These are phyloP conservation scores for Acer saccharum DNA, from an alignment of 345 rosid genomes.

Conservation along the genomic window DNA sequence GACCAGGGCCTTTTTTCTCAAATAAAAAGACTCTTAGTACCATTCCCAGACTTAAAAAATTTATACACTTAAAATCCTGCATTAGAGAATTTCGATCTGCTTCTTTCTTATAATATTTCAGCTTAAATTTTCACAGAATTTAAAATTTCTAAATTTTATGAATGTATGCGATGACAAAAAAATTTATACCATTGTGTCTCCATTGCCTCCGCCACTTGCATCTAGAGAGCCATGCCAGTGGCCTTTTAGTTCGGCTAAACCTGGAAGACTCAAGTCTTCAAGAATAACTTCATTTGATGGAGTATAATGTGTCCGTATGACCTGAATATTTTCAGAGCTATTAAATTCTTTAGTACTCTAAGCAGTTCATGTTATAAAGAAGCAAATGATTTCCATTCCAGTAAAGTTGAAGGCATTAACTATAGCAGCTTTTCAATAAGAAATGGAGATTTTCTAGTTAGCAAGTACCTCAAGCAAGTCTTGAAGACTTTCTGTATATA, in stretches of 20 bases:
- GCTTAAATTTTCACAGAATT: neutral
- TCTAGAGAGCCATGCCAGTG: conserved; percentile 94
- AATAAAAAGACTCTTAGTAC: neutral
- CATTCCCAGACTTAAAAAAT: neutral
- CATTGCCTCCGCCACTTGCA: conserved; percentile 99
- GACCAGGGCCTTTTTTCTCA: neutral
- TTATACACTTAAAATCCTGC: neutral
- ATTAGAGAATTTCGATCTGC: conserved; percentile 4
- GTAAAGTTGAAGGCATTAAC: neutral
- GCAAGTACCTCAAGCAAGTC: conserved; percentile 80
- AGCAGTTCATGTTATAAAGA: conserved; percentile 5
- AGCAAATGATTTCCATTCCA: neutral
- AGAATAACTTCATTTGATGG: conserved; percentile 68
- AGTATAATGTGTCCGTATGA: conserved; percentile 61
- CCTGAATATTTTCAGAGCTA: conserved; percentile 46
- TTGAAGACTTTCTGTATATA: conserved; percentile 73
- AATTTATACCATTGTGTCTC: conserved; percentile 81
- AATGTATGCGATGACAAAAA: conserved; percentile 12
- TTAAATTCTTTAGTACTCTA: conserved; percentile 17
- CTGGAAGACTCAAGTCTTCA: conserved; percentile 84
- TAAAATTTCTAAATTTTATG: conserved; percentile 8
- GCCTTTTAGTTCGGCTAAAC: conserved; percentile 91
- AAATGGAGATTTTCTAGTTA: conserved; percentile 6
- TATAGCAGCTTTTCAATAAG: conserved; percentile 6
- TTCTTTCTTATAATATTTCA: conserved; percentile 3